These are phyloP conservation scores for Lobosporangium transversale DNA, from an alignment of 192 early-diverging fungal species.

Conservation along the genomic window DNA sequence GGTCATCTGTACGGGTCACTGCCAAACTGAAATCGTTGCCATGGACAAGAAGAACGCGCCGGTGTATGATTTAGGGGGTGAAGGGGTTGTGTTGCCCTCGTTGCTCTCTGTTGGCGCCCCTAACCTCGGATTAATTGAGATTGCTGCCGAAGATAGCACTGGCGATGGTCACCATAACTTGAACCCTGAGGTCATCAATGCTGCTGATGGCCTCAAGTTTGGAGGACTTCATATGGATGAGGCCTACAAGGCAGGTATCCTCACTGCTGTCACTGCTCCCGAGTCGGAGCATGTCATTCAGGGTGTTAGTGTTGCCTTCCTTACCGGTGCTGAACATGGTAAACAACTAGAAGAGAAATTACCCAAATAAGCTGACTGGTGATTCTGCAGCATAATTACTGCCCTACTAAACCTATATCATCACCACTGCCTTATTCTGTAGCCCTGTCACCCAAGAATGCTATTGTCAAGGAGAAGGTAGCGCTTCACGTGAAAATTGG, in stretches of 20 bases:
- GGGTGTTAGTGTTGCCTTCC: conserved; percentile 75
- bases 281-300: conserved; percentile 59
- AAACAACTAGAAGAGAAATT: no score
- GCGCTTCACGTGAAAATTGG: conserved; percentile 74
- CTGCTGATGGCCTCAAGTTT: conserved; percentile 76
- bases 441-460: conserved; percentile 20
- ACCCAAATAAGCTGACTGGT: no score
- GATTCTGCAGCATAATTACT: no score
- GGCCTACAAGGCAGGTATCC: conserved; percentile 69
- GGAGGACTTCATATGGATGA: conserved; percentile 63
- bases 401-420: neutral
- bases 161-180: conserved; percentile 62
- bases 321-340: conserved; percentile 66
- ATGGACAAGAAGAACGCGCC: conserved; percentile 16
- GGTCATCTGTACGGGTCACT: conserved; percentile 61
- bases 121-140: conserved; percentile 73
- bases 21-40: conserved; percentile 22
- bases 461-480: conserved; percentile 60
- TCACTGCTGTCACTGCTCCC: conserved; percentile 68
- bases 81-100: conserved; percentile 50
- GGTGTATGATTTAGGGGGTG: conserved; percentile 45
- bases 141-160: conserved; percentile 65
- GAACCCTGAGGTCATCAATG: conserved; percentile 48
- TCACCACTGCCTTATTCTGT: conserved; percentile 7
- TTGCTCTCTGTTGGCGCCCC: conserved; percentile 63